These are phyloP conservation scores for Mimosa pudica DNA, from an alignment of 306 rosid genomes.

Conservation along the genomic window DNA sequence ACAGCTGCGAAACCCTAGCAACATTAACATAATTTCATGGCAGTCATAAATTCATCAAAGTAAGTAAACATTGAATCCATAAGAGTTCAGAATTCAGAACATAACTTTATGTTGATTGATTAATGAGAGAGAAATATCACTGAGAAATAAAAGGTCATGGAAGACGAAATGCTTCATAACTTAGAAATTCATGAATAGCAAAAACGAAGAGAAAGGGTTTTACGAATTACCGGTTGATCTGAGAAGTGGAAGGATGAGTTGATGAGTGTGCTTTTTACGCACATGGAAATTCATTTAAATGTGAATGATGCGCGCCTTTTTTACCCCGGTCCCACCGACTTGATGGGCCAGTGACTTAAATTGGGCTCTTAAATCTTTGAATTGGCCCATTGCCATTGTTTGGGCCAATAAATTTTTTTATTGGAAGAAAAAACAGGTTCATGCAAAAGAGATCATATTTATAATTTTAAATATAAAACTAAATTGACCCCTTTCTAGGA, in stretches of 20 bases:
- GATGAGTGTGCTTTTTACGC: not conserved
- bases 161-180: slow-evolving; percentile 13
- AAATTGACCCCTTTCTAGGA: too few relatives aligned
- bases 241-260: not conserved
- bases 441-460: too few relatives aligned
- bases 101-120: not conserved
- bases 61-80: not conserved
- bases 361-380: not conserved
- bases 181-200: slow-evolving; percentile 10
- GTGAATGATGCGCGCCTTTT: not conserved
- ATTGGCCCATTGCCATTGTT: not conserved
- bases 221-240: not conserved
- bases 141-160: not conserved
- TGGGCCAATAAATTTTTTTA: not conserved
- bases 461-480: too few relatives aligned
- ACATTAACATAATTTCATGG: not conserved
- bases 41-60: not conserved
- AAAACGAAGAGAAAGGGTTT: not conserved
- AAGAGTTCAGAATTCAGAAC: not conserved
- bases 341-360: not conserved
- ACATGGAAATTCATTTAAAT: not conserved
- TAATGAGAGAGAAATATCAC: not conserved
- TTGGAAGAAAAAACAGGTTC: not conserved
- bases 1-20: slow-evolving; percentile 21
- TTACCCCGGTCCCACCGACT: not conserved